Evolutionary conservation across 139 green algal species (phyloP).

Genomic region (Chlorella sp.): DNA sequence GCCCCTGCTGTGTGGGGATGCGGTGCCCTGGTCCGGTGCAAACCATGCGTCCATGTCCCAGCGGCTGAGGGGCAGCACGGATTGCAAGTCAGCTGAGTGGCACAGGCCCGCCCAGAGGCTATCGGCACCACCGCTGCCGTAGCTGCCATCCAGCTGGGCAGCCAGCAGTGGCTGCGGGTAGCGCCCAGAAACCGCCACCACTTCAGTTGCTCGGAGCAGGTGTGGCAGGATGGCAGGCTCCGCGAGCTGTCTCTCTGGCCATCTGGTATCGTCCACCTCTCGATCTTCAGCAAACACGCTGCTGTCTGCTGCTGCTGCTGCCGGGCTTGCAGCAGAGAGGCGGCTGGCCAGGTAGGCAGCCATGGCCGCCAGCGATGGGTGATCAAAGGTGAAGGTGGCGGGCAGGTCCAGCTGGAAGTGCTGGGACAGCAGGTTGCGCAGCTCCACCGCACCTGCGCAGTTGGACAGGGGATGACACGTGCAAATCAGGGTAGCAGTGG

Average conservation of each 20-base stretch:
- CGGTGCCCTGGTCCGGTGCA: neutral
- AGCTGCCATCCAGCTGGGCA: neutral
- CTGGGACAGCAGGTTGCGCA: conserved; percentile 50
- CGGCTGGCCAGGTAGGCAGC: neutral
- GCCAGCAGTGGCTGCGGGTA: neutral
- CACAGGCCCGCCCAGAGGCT: neutral
- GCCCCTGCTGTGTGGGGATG: neutral
- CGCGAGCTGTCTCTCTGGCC: neutral
- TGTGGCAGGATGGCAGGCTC: too few relatives aligned
- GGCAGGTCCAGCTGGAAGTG: conserved; percentile 56
- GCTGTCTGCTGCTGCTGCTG: too few relatives aligned
- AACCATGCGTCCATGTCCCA: conserved; percentile 54
- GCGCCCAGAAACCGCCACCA: too few relatives aligned
- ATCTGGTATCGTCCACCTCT: too few relatives aligned
- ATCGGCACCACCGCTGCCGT: neutral
- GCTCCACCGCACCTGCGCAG: neutral
- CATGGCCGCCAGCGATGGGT: conserved; percentile 53
- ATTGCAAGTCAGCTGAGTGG: neutral
- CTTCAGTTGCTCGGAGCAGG: too few relatives aligned
- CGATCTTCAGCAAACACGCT: too few relatives aligned
- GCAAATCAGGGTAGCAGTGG: too few relatives aligned
- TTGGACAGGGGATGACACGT: too few relatives aligned
- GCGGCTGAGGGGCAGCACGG: conserved; percentile 40
- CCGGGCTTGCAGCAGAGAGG: too few relatives aligned
- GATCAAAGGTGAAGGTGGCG: conserved; percentile 72